Evolutionary conservation across 495 filamentous ascomycete genomes (phyloP).

Genomic region (Lindgomyces ingoldianus): DNA sequence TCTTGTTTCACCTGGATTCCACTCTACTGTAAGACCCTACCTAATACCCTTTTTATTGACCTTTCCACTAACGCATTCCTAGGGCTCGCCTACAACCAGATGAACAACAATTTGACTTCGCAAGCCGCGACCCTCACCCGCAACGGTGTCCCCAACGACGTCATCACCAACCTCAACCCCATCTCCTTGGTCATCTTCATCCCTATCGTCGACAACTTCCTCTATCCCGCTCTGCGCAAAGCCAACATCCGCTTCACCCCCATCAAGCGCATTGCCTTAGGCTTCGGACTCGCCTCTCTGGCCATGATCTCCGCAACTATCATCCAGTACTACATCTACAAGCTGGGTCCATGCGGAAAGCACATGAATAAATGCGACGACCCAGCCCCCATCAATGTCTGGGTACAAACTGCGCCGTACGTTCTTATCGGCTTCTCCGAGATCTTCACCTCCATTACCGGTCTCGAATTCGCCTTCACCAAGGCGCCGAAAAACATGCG

Average conservation of each 20-base stretch:
- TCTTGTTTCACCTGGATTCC: slow-evolving; percentile 67
- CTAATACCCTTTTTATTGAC: slow-evolving; percentile 1
- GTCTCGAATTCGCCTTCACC: slow-evolving; percentile 68
- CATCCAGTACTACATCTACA: slow-evolving; percentile 39
- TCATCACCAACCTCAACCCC: slow-evolving; percentile 78
- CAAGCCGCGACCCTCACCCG: slow-evolving; percentile 74
- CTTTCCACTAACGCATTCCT: background rate
- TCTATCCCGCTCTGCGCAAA: slow-evolving; percentile 70
- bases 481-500: slow-evolving; percentile 80
- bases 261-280: slow-evolving; percentile 70
- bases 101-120: slow-evolving; percentile 70
- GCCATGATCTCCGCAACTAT: slow-evolving; percentile 39
- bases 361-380: slow-evolving; percentile 43
- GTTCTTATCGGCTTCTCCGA: slow-evolving; percentile 71
- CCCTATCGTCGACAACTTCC: slow-evolving; percentile 66
- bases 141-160: slow-evolving; percentile 75
- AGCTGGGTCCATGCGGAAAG: slow-evolving; percentile 30
- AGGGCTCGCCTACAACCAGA: slow-evolving; percentile 51
- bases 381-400: slow-evolving; percentile 44
- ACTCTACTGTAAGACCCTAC: slow-evolving; percentile 53
- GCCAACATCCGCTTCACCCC: slow-evolving; percentile 67
- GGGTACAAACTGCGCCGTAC: slow-evolving; percentile 63
- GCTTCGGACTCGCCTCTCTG: slow-evolving; percentile 48
- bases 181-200: slow-evolving; percentile 77
- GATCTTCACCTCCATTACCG: slow-evolving; percentile 64